Conservation (phyloP, 331 rosid genomes). For the Quercus tomentella region DNA sequence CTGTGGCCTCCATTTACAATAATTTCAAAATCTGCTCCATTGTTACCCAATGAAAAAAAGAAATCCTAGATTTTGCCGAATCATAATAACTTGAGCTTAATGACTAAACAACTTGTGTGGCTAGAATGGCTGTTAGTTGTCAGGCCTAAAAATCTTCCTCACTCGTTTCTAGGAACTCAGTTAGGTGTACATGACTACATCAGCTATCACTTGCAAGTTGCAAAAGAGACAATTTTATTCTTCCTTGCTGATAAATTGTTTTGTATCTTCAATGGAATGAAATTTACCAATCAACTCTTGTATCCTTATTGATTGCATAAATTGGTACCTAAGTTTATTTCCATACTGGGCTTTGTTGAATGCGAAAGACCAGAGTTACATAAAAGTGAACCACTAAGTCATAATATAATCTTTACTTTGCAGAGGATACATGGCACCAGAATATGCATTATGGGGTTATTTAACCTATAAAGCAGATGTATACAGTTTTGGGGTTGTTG, state of each 20-base stretch:
- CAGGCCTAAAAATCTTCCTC: too few relatives aligned
- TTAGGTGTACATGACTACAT: too few relatives aligned
- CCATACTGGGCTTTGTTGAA: neutral
- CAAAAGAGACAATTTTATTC: too few relatives aligned
- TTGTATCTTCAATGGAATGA: neutral
- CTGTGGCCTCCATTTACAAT: too few relatives aligned
- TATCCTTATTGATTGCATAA: neutral
- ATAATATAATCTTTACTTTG: neutral
- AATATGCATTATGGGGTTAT: slow-evolving; percentile 49
- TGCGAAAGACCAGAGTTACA: neutral
- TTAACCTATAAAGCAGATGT: slow-evolving; percentile 48
- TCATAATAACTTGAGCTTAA: too few relatives aligned
- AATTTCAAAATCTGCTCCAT: too few relatives aligned
- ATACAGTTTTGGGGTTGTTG: slow-evolving; percentile 50
- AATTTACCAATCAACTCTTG: neutral
- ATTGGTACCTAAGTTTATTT: neutral
- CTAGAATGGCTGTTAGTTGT: too few relatives aligned
- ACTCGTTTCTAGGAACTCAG: too few relatives aligned
- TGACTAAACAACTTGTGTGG: too few relatives aligned
- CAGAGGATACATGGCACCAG: slow-evolving; percentile 58
- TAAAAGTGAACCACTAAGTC: neutral
- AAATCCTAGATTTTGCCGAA: too few relatives aligned
- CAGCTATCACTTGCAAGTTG: too few relatives aligned
- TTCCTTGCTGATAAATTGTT: neutral
- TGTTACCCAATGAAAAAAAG: too few relatives aligned